These are phyloP conservation scores for Fragaria vesca DNA, from an alignment of 306 rosid species.

Conservation along the genomic window DNA sequence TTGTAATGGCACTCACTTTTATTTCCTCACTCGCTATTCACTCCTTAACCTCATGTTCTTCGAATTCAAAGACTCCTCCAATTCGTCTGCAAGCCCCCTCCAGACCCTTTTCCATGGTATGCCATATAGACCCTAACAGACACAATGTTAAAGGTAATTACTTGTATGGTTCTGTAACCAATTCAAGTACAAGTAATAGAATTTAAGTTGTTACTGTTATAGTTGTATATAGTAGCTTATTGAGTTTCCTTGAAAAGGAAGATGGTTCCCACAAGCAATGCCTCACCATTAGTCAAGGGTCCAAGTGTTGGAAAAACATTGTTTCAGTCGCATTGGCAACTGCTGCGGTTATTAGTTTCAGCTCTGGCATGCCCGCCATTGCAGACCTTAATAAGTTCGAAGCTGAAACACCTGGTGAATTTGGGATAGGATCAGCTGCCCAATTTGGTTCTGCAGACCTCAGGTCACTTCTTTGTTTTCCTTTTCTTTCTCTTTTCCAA, in stretches of 20 bases:
- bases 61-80: slow-evolving; percentile 31
- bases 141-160: slow-evolving; percentile 25
- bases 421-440: slow-evolving; percentile 94
- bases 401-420: slow-evolving; percentile 79
- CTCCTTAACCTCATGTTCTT: slow-evolving; percentile 33
- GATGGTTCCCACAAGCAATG: slow-evolving; percentile 35
- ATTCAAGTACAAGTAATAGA: background rate
- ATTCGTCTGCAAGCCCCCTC: slow-evolving; percentile 26
- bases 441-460: slow-evolving; percentile 96
- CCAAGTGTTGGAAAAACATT: slow-evolving; percentile 51
- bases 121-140: slow-evolving; percentile 34
- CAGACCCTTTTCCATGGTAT: slow-evolving; percentile 34
- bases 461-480: slow-evolving; percentile 35
- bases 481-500: background rate
- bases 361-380: slow-evolving; percentile 62
- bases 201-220: background rate
- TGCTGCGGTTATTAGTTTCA: slow-evolving; percentile 55
- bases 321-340: slow-evolving; percentile 63
- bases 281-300: slow-evolving; percentile 29
- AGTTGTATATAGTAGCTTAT: background rate
- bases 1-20: slow-evolving; percentile 54
- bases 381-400: slow-evolving; percentile 92
- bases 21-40: slow-evolving; percentile 47
- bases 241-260: slow-evolving; percentile 34
- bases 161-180: background rate